A percentile compares a stretch with the other conserved stretches of the same genome.
phyloP scores from a whole-genome alignment of 768 basidiomycete genomes.

The Coprinellus micaceus region DNA sequence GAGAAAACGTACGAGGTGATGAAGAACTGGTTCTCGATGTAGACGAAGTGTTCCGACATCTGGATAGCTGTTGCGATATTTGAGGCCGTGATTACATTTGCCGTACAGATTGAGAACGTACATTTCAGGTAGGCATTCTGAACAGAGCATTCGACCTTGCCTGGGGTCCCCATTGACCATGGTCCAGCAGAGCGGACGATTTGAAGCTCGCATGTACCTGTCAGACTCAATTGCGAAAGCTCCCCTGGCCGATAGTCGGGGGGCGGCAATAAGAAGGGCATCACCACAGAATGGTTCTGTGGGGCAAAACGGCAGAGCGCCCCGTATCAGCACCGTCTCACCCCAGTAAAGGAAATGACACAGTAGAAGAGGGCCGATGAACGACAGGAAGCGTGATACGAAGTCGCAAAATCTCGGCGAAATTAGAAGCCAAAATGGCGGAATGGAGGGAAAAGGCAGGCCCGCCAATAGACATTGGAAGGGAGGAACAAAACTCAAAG shows the following conservation, averaged over 20 bases:
- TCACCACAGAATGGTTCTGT: slow-evolving; percentile 84
- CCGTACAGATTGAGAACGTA: slow-evolving; percentile 22
- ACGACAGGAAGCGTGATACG: no score
- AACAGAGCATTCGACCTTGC: slow-evolving; percentile 84
- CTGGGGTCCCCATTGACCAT: slow-evolving; percentile 92
- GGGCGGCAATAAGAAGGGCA: slow-evolving; percentile 93
- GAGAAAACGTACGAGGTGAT: slow-evolving; percentile 67
- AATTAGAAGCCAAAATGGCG: background rate
- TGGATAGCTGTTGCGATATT: slow-evolving; percentile 66
- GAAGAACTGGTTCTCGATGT: slow-evolving; percentile 96
- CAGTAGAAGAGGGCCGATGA: no score
- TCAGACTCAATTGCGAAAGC: slow-evolving; percentile 73
- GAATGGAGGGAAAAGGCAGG: background rate
- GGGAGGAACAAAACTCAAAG: slow-evolving; percentile 11
- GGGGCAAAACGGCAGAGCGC: background rate
- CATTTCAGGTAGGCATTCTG: slow-evolving; percentile 93
- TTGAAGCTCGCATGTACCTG: slow-evolving; percentile 95
- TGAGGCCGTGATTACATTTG: background rate
- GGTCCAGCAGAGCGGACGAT: slow-evolving; percentile 93
- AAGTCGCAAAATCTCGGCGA: no score
- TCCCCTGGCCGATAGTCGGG: slow-evolving; percentile 87
- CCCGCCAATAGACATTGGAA: background rate
- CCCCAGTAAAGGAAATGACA: background rate
- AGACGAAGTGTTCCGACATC: slow-evolving; percentile 94
- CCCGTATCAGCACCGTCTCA: background rate